Percentiles rank a stretch among this genome's conserved stretches.
These are phyloP conservation scores for Schizosaccharomyces octosporus DNA, from an alignment of 805 yeast genomes.

Conservation along the genomic window DNA sequence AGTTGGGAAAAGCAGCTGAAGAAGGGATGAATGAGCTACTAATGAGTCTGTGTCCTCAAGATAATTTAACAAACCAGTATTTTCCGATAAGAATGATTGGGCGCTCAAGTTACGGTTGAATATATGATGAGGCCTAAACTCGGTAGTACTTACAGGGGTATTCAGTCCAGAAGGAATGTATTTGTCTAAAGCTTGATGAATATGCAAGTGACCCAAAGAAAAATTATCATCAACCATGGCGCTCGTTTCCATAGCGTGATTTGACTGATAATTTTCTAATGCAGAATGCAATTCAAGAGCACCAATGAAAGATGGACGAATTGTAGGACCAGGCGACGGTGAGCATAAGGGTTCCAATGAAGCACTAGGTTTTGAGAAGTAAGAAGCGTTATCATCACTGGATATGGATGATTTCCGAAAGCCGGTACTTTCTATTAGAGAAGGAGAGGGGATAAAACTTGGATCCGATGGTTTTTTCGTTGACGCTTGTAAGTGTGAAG, in stretches of 20 bases:
- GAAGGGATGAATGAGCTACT: neutral
- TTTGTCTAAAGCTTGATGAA: neutral
- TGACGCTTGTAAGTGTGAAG: no score
- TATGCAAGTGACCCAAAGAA: neutral
- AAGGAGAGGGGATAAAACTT: no score
- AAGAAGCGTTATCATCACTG: no score
- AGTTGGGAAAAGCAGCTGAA: conserved; percentile 7
- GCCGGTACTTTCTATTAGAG: no score
- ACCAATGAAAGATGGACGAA: neutral
- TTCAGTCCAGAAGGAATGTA: neutral
- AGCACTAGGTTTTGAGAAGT: no score
- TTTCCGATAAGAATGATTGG: neutral
- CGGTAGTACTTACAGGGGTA: neutral
- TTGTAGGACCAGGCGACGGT: no score
- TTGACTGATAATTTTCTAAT: no score
- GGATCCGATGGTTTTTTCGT: no score
- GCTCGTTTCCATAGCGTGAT: neutral
- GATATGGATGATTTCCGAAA: no score
- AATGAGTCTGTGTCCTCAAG: neutral
- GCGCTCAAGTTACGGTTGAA: neutral
- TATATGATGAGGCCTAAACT: neutral
- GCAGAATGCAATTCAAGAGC: neutral
- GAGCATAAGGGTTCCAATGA: no score
- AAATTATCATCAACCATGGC: neutral
- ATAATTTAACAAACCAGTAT: neutral